phyloP scores from a whole-genome alignment of 192 early-diverging fungal species.

The Rhizophagus sp. region DNA sequence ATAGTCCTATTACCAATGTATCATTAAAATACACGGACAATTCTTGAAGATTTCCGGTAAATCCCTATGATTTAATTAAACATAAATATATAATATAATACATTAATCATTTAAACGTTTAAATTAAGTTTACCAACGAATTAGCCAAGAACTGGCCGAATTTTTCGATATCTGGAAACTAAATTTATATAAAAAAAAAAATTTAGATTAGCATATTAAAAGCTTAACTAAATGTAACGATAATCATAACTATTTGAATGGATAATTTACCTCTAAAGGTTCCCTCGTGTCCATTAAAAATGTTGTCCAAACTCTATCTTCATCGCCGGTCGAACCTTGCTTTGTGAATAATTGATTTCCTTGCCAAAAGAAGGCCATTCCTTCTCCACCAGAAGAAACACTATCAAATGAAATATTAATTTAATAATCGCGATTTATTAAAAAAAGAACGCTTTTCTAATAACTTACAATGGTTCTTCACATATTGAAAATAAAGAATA shows the following conservation, averaged over 20 bases:
- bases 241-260: too few relatives aligned
- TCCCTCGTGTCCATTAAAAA: slow-evolving; percentile 50
- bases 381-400: slow-evolving; percentile 36
- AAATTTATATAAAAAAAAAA: background rate
- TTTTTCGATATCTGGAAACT: slow-evolving; percentile 55
- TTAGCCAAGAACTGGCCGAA: slow-evolving; percentile 68
- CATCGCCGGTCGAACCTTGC: slow-evolving; percentile 52
- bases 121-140: slow-evolving; percentile 41
- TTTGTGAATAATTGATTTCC: slow-evolving; percentile 86
- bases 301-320: slow-evolving; percentile 27
- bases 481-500: slow-evolving; percentile 88
- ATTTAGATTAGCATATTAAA: too few relatives aligned
- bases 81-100: background rate
- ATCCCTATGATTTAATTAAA: slow-evolving; percentile 52
- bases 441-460: background rate
- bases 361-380: slow-evolving; percentile 42
- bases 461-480: slow-evolving; percentile 80
- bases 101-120: too few relatives aligned
- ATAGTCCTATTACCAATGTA: slow-evolving; percentile 54
- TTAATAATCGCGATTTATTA: background rate
- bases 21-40: slow-evolving; percentile 70
- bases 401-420: slow-evolving; percentile 30
- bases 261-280: slow-evolving; percentile 54
- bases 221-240: too few relatives aligned
- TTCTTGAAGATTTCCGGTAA: slow-evolving; percentile 70